Evolutionary conservation across 257 asterid genomes (phyloP).

Genomic region (Craterostigma plantagineum): DNA sequence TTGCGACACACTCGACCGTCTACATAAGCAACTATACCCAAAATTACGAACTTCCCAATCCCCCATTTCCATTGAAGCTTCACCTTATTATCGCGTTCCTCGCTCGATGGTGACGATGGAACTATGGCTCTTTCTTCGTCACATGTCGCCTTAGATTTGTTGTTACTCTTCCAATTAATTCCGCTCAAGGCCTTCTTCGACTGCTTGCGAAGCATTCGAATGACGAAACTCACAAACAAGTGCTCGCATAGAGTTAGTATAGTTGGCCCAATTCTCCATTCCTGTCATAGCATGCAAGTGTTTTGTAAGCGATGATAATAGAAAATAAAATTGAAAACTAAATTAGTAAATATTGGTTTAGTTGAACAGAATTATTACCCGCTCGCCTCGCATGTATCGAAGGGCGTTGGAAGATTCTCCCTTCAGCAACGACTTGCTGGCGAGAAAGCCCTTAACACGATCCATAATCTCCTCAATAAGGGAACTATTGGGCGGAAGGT

Average conservation of each 20-base stretch:
- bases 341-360: too few species aligned
- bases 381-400: slow-evolving; percentile 64
- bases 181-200: slow-evolving; percentile 43
- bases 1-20: slow-evolving; percentile 86
- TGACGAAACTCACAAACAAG: slow-evolving; percentile 79
- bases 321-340: not conserved
- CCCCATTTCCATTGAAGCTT: slow-evolving; percentile 69
- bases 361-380: slow-evolving; percentile 22
- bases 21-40: slow-evolving; percentile 72
- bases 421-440: slow-evolving; percentile 65
- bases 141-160: slow-evolving; percentile 6
- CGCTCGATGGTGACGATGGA: slow-evolving; percentile 13
- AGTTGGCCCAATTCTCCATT: slow-evolving; percentile 87
- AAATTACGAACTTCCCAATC: slow-evolving; percentile 56
- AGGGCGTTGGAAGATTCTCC: slow-evolving; percentile 60
- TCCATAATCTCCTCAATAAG: slow-evolving; percentile 83
- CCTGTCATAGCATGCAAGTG: slow-evolving; percentile 22
- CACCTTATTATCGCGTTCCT: slow-evolving; percentile 17
- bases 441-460: slow-evolving; percentile 69
- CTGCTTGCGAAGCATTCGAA: slow-evolving; percentile 60
- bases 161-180: slow-evolving; percentile 40
- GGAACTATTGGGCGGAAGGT: slow-evolving; percentile 89
- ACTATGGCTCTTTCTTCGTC: slow-evolving; percentile 26
- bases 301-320: not conserved
- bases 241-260: slow-evolving; percentile 79